Conservation (phyloP, 1,284 basidiomycete species). For the Ustilago crameri region DNA sequence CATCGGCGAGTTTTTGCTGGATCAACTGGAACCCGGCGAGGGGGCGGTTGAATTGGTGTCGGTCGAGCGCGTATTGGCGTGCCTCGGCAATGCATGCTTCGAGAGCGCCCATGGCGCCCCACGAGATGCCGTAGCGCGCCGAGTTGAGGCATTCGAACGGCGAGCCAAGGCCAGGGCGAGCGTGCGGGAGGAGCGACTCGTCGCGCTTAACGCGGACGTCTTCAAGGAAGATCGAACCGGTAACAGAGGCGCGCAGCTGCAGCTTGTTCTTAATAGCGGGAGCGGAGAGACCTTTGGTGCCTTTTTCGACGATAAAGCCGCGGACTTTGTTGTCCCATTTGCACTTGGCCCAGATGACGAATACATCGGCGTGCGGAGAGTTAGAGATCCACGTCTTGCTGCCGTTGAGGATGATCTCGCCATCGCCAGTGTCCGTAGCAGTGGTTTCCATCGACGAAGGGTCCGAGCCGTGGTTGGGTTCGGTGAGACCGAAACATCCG, state of each 20-base stretch:
- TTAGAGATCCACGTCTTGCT: slow-evolving; percentile 98
- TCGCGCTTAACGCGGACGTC: slow-evolving; percentile 56
- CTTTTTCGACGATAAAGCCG: slow-evolving; percentile 94
- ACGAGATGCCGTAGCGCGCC: slow-evolving; percentile 61
- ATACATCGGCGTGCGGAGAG: slow-evolving; percentile 75
- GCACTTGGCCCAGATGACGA: slow-evolving; percentile 93
- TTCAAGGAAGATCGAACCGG: slow-evolving; percentile 89
- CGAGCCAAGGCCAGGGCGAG: slow-evolving; percentile 58
- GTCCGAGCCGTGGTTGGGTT: slow-evolving; percentile 96
- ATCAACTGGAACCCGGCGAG: slow-evolving; percentile 90
- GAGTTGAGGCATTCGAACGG: slow-evolving; percentile 66
- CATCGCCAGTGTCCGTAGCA: slow-evolving; percentile 80
- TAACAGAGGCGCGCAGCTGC: slow-evolving; percentile 86
- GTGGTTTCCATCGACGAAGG: slow-evolving; percentile 93
- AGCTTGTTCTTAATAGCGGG: slow-evolving; percentile 93
- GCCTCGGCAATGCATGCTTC: slow-evolving; percentile 88
- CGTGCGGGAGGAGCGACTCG: slow-evolving; percentile 55
- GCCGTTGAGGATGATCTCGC: slow-evolving; percentile 86
- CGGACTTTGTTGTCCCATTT: slow-evolving; percentile 92
- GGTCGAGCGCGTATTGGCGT: slow-evolving; percentile 85
- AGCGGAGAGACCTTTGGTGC: slow-evolving; percentile 82
- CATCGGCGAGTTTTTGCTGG: slow-evolving; percentile 96
- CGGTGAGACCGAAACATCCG: slow-evolving; percentile 94
- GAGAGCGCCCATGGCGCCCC: slow-evolving; percentile 72
- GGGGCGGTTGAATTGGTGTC: slow-evolving; percentile 85